phyloP scores from a whole-genome alignment of 352 stramenopile genomes.

The Pythium volutum region DNA sequence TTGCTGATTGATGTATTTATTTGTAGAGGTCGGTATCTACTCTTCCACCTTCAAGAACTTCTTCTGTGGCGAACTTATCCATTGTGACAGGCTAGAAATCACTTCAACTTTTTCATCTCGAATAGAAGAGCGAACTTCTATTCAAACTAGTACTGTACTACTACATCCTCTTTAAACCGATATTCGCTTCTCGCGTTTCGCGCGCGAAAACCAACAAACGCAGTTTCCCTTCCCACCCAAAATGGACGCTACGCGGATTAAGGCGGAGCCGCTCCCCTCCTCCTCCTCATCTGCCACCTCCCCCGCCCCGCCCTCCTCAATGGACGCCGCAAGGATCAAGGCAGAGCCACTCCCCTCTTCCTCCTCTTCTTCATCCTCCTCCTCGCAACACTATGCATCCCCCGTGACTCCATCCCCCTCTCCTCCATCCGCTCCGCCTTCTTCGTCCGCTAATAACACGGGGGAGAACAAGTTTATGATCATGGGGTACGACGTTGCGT shows the following conservation, averaged over 20 bases:
- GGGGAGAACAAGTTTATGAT: constrained; percentile 47
- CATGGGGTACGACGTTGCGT: constrained; percentile 83
- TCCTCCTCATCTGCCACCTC: too few species aligned
- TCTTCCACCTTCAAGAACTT: too few species aligned
- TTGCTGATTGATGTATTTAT: too few species aligned
- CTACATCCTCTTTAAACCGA: not conserved
- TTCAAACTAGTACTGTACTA: not conserved
- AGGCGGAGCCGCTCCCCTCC: constrained; percentile 1
- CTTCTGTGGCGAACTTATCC: not conserved
- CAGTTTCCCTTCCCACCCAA: not conserved
- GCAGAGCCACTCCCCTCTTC: not conserved
- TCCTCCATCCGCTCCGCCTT: not conserved
- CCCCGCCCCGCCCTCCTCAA: not conserved
- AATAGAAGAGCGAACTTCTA: not conserved
- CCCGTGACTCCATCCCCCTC: not conserved
- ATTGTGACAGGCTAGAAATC: not conserved
- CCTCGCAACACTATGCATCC: not conserved
- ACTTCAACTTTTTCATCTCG: not conserved
- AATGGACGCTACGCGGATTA: not conserved
- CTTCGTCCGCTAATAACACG: not conserved
- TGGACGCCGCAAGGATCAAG: not conserved
- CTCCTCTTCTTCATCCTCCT: not conserved
- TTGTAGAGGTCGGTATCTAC: too few species aligned
- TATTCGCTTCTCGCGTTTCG: not conserved
- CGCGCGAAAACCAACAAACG: constrained; percentile 7